These are phyloP conservation scores for Fusarium proliferatum DNA, from an alignment of 2,329 filamentous ascomycete species.

Conservation along the genomic window DNA sequence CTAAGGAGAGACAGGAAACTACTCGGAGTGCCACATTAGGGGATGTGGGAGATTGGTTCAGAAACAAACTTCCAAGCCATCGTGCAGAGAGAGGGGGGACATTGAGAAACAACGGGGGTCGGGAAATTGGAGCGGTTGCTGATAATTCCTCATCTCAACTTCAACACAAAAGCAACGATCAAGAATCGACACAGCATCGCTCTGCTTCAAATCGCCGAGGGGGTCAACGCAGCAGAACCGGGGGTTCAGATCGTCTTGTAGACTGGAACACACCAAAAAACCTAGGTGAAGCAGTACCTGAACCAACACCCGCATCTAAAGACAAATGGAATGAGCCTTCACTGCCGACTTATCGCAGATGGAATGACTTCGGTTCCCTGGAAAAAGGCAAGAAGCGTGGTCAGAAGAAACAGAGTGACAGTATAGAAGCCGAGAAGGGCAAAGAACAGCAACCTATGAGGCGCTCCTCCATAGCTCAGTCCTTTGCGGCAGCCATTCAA, in stretches of 20 bases:
- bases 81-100: slow-evolving; percentile 64
- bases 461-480: not conserved
- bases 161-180: not conserved
- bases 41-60: slow-evolving; percentile 55
- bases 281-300: slow-evolving; percentile 23
- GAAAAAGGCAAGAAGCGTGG: slow-evolving; percentile 8
- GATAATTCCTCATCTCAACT: not conserved
- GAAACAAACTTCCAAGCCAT: slow-evolving; percentile 60
- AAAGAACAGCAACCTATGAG: not conserved
- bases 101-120: slow-evolving; percentile 48
- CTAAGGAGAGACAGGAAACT: slow-evolving; percentile 49
- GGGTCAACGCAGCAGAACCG: slow-evolving; percentile 33
- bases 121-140: slow-evolving; percentile 39
- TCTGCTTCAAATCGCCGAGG: slow-evolving; percentile 23
- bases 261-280: slow-evolving; percentile 53
- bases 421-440: not conserved
- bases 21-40: slow-evolving; percentile 20
- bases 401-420: not conserved
- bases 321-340: not conserved
- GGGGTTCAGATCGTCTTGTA: slow-evolving; percentile 47
- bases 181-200: slow-evolving; percentile 2
- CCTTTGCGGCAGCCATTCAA: not conserved
- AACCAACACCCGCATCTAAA: not conserved
- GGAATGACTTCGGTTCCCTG: slow-evolving; percentile 28
- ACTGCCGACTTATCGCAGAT: slow-evolving; percentile 11